Base-by-base conservation (phyloP, 345 rosid genomes). In the Atalantia buxifolia region DNA sequence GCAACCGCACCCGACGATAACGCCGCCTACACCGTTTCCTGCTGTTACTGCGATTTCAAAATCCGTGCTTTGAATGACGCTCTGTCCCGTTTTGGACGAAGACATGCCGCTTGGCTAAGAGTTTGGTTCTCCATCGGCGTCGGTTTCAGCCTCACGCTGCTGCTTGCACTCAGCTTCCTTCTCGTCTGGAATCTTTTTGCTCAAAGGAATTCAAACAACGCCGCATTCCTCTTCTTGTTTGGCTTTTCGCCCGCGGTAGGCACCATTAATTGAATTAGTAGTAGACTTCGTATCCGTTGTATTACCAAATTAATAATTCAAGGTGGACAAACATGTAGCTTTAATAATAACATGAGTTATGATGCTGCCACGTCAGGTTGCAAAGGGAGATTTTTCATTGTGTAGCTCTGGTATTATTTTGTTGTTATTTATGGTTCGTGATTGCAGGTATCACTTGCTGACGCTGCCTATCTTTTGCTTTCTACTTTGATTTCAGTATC, bases 121-220 rank as follows among this genome's bases (percentile, higher is more conserved):
- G 28, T 86, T 27, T 96, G 98, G 99, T 96, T 96, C 76, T 89
- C 99, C 12, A 76, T 94, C 21, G 99, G 99, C 21, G 86, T 91
- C 60, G 97, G 95, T 27, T 93, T 94, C 79, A 78, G 88, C 79
- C 77, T 92, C 25, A 80, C 92, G 7, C 79, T 91, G 42, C 87
- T 92, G 18, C 48, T 94, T 56, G 88, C 81, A 48, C 92, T 85
- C 31, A 75, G 78, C 71, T 45, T 27, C 50, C 12, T 77, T 69
- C 74, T 77, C 38, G 30, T 69, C 2, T 77, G 74, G 80, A 56
- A 25, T 57, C 53, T 79, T 66, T 71, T 82, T 57, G 72, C 72
- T 42, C 72, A 68, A 31, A 6, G 10, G 25, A 3, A 9, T 22
- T 75, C 70, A 12, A 63, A 50, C 7, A 66, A 81, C 74, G 64